These are phyloP conservation scores for Logfia minima DNA, from an alignment of 129 eudicot species.

Conservation along the genomic window DNA sequence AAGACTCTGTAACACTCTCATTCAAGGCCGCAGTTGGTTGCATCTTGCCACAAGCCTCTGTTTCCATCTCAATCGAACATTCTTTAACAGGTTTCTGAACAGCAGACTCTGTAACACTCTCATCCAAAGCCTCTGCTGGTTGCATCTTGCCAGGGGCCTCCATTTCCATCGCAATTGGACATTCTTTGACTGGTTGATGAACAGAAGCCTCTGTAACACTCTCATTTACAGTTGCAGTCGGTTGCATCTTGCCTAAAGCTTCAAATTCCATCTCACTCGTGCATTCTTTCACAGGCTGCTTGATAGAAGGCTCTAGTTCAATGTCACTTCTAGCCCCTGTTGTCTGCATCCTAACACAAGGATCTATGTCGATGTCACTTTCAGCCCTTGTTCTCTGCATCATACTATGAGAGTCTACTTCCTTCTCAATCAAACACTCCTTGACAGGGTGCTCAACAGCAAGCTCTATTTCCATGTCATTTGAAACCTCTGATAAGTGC, in stretches of 20 bases:
- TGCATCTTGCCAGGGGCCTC: not conserved
- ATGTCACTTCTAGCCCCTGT: conserved; percentile 9
- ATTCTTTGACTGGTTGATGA: not conserved
- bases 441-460: conserved; percentile 24
- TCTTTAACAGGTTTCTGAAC: conserved; percentile 33
- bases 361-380: conserved; percentile 23
- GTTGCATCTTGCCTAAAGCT: not conserved
- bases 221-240: not conserved
- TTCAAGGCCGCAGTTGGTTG: not conserved
- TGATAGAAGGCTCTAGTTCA: conserved; percentile 20
- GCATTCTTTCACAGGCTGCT: conserved; percentile 30
- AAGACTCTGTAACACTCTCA: not conserved
- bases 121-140: not conserved
- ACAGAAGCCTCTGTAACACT: not conserved
- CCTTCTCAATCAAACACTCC: conserved; percentile 25
- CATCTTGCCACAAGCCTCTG: not conserved
- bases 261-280: conserved; percentile 13
- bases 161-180: not conserved
- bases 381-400: conserved; percentile 22
- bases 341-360: conserved; percentile 30
- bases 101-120: not conserved
- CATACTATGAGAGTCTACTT: conserved; percentile 7
- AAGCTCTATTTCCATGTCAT: conserved; percentile 30
- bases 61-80: conserved; percentile 37
- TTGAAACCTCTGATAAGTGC: conserved; percentile 24